These are phyloP conservation scores for Entomortierella parvispora DNA, from an alignment of 192 early-diverging fungal genomes.

Conservation along the genomic window DNA sequence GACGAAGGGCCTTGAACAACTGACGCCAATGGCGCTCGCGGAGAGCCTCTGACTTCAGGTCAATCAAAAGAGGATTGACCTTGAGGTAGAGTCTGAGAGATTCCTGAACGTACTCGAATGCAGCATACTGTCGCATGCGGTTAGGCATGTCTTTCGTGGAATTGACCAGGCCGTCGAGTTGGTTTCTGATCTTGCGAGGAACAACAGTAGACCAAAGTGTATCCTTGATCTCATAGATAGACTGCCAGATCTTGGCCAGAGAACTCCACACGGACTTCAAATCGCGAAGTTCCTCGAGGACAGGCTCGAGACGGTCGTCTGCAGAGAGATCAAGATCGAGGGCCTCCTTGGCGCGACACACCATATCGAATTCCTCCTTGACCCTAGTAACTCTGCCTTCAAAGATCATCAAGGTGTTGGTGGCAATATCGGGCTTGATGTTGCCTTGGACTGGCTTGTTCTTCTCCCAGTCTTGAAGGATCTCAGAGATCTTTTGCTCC, in stretches of 20 bases:
- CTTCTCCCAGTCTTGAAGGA: constrained; percentile 93
- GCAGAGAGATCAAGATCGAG: constrained; percentile 82
- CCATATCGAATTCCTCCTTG: constrained; percentile 87
- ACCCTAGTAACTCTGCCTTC: constrained; percentile 83
- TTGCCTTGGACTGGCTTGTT: constrained; percentile 95
- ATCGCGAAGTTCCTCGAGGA: constrained; percentile 92
- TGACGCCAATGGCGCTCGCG: constrained; percentile 98
- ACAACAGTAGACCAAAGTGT: constrained; percentile 86
- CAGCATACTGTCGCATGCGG: constrained; percentile 96
- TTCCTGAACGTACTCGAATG: constrained; percentile 94
- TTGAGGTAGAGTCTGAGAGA: constrained; percentile 82
- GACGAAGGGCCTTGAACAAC: constrained; percentile 84
- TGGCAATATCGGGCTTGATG: constrained; percentile 86
- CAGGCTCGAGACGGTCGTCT: constrained; percentile 80
- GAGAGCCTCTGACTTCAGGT: constrained; percentile 96
- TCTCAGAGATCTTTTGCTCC: constrained; percentile 83
- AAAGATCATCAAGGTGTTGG: constrained; percentile 83
- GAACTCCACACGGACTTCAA: constrained; percentile 94
- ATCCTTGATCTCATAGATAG: constrained; percentile 87
- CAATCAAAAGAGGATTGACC: constrained; percentile 81
- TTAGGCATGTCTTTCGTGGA: constrained; percentile 94
- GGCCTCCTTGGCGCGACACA: constrained; percentile 93
- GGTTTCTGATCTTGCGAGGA: constrained; percentile 90
- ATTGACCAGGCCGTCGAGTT: constrained; percentile 82
- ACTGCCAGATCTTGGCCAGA: constrained; percentile 84